Base-by-base conservation (phyloP, 2,329 filamentous ascomycete species). In the Sporothrix globosa region DNA sequence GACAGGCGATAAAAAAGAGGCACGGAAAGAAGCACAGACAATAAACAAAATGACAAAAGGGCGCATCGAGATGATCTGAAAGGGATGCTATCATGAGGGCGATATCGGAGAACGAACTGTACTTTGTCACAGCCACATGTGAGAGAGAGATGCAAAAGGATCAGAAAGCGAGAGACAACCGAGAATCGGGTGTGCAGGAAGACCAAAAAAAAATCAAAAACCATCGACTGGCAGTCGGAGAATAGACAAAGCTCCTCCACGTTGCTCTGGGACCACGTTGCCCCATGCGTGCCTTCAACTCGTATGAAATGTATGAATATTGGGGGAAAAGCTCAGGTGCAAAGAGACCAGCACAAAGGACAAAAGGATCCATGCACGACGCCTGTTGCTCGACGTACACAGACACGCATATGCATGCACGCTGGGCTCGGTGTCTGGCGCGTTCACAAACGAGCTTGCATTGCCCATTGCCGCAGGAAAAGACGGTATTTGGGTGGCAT, bases 221-320 rank as follows among this genome's bases (percentile, higher is more conserved):
- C 21, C n/a, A 39, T 13, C 9, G 19, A 50, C 61, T 50, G 61
- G 24, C 19, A 52, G 39, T 52, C 61, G 41, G 46, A 39, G 24
- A 48, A 50, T n/a, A 50, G 63, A 41, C 63, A 17, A 34, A 66
- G 21, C 46, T 10, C 63, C 52, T 21, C 63, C 63, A 66, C 63
- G 46, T 66, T 66, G 52, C 63, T 21, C n/a, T 60, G 10, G 3
- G 60, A 21, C 61, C 24, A 50, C 7, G 60, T 6, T 50, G 41
- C 13, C 46, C 63, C 63, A 53, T 66, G 46, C 46, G 46, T 53
- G 61, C 63, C 13, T 52, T 66, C 63, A 52, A 46, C 46, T 66
- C 19, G 46, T 17, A 52, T 52, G 34, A 30, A 3, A 3, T 1
- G 7, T 34, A 9, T 34, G 34, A 6, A 34, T 34, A 10, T 21